These are phyloP conservation scores for Nemania sp. DNA, from an alignment of 2,329 filamentous ascomycete species.

Conservation along the genomic window DNA sequence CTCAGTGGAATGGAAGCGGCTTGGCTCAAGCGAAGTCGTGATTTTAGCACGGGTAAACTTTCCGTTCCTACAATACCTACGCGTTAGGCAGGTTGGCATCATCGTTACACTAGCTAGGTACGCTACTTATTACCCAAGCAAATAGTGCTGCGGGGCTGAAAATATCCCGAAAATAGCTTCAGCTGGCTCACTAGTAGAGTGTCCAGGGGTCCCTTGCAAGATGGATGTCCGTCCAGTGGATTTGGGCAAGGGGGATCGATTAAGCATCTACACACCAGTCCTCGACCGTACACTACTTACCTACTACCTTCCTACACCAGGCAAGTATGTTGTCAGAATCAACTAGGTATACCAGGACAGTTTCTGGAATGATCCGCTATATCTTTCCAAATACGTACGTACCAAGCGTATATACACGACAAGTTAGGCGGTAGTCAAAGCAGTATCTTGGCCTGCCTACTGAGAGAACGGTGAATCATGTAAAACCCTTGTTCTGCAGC, in stretches of 20 bases:
- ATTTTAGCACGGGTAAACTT: no score
- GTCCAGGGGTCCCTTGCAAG: conserved; percentile 14
- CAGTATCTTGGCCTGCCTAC: no score
- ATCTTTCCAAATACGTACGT: background rate
- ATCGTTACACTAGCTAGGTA: background rate
- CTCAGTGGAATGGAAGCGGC: no score
- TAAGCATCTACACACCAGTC: background rate
- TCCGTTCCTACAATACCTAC: no score
- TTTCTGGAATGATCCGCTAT: background rate
- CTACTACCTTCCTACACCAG: background rate
- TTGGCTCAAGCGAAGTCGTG: no score
- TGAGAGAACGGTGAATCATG: no score
- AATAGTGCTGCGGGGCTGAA: background rate
- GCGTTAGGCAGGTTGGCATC: no score
- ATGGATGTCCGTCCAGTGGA: conserved; percentile 13
- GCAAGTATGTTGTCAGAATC: background rate
- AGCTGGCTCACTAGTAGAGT: conserved; percentile 2
- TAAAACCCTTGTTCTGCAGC: no score
- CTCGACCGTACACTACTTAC: background rate
- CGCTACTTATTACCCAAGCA: background rate
- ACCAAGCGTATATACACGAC: no score
- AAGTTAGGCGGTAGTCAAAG: no score
- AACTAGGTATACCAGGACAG: background rate
- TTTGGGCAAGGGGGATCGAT: conserved; percentile 10
- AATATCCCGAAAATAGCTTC: conserved; percentile 21